A percentile compares a stretch with the other conserved stretches of the same genome.
Conservation (phyloP, 352 stramenopile species). For the Peronospora tabacina region DNA sequence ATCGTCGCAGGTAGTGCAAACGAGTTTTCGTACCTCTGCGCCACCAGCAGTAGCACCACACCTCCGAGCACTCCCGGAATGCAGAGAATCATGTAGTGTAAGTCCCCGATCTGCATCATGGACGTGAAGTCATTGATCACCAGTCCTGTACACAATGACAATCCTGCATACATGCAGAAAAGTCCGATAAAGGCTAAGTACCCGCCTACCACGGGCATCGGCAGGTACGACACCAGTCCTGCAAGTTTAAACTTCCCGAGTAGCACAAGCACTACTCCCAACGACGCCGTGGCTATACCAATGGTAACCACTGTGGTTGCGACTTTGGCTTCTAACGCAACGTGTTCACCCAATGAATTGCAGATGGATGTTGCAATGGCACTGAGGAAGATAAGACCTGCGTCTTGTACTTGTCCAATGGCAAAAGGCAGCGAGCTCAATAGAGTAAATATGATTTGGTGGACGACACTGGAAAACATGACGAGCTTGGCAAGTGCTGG, state of each 20-base stretch:
- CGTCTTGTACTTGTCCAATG: slow-evolving; percentile 97
- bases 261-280: slow-evolving; percentile 91
- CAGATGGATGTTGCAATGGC: slow-evolving; percentile 90
- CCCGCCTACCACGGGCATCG: slow-evolving; percentile 94
- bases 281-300: slow-evolving; percentile 81
- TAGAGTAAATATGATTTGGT: slow-evolving; percentile 87
- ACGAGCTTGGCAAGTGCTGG: slow-evolving; percentile 93
- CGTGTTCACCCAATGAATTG: slow-evolving; percentile 59
- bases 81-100: slow-evolving; percentile 71
- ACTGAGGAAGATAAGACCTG: slow-evolving; percentile 96
- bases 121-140: slow-evolving; percentile 86
- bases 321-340: slow-evolving; percentile 71
- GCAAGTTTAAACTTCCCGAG: slow-evolving; percentile 92
- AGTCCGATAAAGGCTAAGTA: slow-evolving; percentile 97
- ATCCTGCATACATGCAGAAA: slow-evolving; percentile 91
- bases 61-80: slow-evolving; percentile 80
- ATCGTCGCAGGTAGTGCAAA: slow-evolving; percentile 77
- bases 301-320: slow-evolving; percentile 93
- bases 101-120: slow-evolving; percentile 59
- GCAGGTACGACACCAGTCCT: slow-evolving; percentile 93
- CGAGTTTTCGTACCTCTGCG: slow-evolving; percentile 70
- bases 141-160: slow-evolving; percentile 87
- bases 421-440: slow-evolving; percentile 93
- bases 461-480: slow-evolving; percentile 92
- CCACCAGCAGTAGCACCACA: slow-evolving; percentile 74